These are phyloP conservation scores for Sclerotinia nivalis DNA, from an alignment of 2,329 filamentous ascomycete genomes.

Conservation along the genomic window DNA sequence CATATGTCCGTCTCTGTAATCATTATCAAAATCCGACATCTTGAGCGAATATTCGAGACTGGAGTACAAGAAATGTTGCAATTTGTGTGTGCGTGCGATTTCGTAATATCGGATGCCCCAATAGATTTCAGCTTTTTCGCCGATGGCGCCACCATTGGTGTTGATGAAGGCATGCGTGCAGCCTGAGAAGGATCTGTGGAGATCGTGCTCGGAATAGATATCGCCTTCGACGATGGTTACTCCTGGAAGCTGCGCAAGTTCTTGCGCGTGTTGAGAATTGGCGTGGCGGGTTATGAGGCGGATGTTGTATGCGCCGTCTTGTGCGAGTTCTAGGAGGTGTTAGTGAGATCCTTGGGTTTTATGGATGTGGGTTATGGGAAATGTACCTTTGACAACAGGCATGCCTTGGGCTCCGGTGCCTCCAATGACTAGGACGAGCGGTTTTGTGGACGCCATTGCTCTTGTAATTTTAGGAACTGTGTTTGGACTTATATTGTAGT, in stretches of 20 bases:
- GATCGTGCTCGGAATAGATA: constrained; percentile 41
- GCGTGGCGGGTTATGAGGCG: constrained; percentile 45
- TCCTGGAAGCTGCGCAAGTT: constrained; percentile 42
- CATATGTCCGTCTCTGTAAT: constrained; percentile 45
- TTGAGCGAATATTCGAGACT: constrained; percentile 45
- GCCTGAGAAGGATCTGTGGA: constrained; percentile 42
- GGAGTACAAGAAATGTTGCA: constrained; percentile 42
- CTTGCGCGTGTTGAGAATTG: constrained; percentile 40
- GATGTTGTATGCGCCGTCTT: constrained; percentile 30
- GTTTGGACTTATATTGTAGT: background rate
- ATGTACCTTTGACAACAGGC: constrained; percentile 41
- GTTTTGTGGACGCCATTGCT: constrained; percentile 36
- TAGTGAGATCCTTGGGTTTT: constrained; percentile 11
- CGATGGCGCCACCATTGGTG: constrained; percentile 45
- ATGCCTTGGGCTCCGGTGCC: constrained; percentile 45
- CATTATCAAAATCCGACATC: constrained; percentile 43
- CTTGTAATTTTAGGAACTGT: background rate
- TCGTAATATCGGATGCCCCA: constrained; percentile 44
- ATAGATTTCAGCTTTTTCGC: constrained; percentile 42
- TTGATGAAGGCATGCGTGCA: constrained; percentile 46
- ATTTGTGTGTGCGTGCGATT: constrained; percentile 33
- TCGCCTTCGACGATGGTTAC: constrained; percentile 45
- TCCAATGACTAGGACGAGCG: constrained; percentile 55
- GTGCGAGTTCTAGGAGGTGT: constrained; percentile 11
- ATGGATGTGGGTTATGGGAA: constrained; percentile 29